These are phyloP conservation scores for Saposhnikovia divaricata DNA, from an alignment of 129 eudicot genomes.

Conservation along the genomic window DNA sequence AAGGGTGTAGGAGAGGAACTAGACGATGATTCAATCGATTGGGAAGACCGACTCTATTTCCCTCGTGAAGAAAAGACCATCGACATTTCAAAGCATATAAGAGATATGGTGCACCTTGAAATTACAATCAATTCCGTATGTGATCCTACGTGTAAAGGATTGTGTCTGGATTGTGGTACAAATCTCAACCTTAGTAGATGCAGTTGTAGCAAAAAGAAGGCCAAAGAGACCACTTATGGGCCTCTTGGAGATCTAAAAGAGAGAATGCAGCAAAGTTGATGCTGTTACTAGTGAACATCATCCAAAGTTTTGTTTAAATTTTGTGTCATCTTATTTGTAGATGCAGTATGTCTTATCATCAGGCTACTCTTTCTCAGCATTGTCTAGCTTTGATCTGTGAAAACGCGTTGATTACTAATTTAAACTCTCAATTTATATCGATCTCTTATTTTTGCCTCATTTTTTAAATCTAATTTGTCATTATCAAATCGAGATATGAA, in stretches of 20 bases:
- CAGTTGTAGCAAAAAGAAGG: slow-evolving; percentile 35
- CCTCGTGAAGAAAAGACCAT: slow-evolving; percentile 62
- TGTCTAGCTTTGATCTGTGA: too few species aligned
- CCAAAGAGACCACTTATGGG: slow-evolving; percentile 36
- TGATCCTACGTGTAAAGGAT: slow-evolving; percentile 68
- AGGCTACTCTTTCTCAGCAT: too few species aligned
- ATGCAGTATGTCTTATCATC: too few species aligned
- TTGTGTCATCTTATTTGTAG: neutral
- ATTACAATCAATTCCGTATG: slow-evolving; percentile 57
- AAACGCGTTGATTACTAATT: too few species aligned
- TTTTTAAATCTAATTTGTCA: too few species aligned
- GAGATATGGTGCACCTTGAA: slow-evolving; percentile 85
- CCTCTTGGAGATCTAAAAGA: slow-evolving; percentile 58
- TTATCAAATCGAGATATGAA: too few species aligned
- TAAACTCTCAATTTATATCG: too few species aligned
- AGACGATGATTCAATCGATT: slow-evolving; percentile 46
- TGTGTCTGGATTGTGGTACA: slow-evolving; percentile 65
- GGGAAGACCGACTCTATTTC: slow-evolving; percentile 73
- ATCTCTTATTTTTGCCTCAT: too few species aligned
- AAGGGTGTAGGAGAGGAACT: slow-evolving; percentile 32
- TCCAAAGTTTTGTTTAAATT: neutral
- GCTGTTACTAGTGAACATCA: neutral
- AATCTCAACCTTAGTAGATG: slow-evolving; percentile 60
- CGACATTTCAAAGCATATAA: slow-evolving; percentile 77
- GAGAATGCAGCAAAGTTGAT: slow-evolving; percentile 41